Conservation (phyloP, 2,329 filamentous ascomycete genomes). For the Fusarium marasasianum region DNA sequence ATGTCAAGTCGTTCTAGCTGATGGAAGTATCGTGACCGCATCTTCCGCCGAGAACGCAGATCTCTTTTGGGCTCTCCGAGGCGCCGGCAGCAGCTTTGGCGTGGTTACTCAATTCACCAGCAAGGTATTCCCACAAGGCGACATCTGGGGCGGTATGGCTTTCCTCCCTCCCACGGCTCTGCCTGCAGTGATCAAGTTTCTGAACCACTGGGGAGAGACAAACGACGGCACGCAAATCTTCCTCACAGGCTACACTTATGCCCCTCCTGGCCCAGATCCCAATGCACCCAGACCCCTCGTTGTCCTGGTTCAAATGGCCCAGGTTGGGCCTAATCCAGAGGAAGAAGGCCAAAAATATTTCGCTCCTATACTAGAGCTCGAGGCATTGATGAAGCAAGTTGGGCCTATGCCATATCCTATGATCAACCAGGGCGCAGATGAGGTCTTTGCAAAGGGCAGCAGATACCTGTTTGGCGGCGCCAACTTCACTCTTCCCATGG, state of each 20-base stretch:
- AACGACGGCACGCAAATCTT: constrained; percentile 39
- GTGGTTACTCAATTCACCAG: constrained; percentile 53
- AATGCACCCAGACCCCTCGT: constrained; percentile 28
- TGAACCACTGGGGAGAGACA: constrained; percentile 42
- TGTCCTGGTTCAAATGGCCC: constrained; percentile 27
- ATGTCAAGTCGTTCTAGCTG: constrained; percentile 52
- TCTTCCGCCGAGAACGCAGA: constrained; percentile 55
- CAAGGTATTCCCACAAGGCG: constrained; percentile 44
- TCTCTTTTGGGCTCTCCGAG: constrained; percentile 54
- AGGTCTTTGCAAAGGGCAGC: constrained; percentile 48
- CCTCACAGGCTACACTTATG: constrained; percentile 24
- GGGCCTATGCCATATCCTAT: constrained; percentile 53
- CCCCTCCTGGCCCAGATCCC: constrained; percentile 33
- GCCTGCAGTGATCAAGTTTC: constrained; percentile 43
- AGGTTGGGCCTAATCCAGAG: constrained; percentile 31
- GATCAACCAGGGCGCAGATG: constrained; percentile 52
- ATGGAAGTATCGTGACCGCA: constrained; percentile 49
- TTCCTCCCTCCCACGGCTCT: constrained; percentile 42
- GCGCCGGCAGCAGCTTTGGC: constrained; percentile 55
- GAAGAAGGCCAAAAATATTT: constrained; percentile 44
- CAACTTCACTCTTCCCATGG: constrained; percentile 54
- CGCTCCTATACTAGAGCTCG: constrained; percentile 49
- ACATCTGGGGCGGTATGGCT: constrained; percentile 46
- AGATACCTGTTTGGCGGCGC: constrained; percentile 54
- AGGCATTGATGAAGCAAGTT: constrained; percentile 49